Percentiles rank a stretch among this genome's conserved stretches.
Conservation (phyloP, 768 basidiomycete genomes). For the Candolleomyces eurysporus region DNA sequence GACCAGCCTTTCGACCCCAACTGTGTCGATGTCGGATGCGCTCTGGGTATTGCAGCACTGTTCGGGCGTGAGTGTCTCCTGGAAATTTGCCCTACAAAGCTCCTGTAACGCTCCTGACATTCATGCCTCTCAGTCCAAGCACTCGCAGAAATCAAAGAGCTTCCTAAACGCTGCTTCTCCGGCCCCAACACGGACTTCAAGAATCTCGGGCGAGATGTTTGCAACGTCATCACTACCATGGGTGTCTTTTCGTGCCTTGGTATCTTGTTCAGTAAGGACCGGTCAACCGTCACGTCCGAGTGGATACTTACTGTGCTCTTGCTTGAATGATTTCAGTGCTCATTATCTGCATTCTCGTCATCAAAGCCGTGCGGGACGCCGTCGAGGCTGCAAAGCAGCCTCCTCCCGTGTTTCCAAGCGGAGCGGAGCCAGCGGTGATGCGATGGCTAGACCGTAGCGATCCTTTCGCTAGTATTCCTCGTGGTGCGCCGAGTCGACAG, state of each 20-base stretch:
- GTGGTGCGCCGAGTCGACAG: background rate
- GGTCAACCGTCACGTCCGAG: background rate
- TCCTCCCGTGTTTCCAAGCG: constrained; percentile 26
- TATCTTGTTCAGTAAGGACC: constrained; percentile 20
- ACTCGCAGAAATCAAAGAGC: constrained; percentile 22
- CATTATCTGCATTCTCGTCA: constrained; percentile 22
- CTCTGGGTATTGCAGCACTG: constrained; percentile 23
- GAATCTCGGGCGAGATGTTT: constrained; percentile 20
- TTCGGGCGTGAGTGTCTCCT: constrained; percentile 21
- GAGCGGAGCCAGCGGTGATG: constrained; percentile 28
- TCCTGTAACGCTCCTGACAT: background rate
- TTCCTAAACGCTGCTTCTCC: constrained; percentile 24
- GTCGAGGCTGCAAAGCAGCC: constrained; percentile 25
- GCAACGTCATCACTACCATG: constrained; percentile 26
- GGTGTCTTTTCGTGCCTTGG: constrained; percentile 26
- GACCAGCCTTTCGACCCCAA: constrained; percentile 20
- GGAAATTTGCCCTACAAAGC: background rate
- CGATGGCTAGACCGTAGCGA: constrained; percentile 29
- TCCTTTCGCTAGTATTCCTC: constrained; percentile 14
- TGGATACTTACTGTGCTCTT: background rate
- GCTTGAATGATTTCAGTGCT: constrained; percentile 18
- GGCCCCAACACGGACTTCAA: constrained; percentile 21
- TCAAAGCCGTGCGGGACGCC: constrained; percentile 22
- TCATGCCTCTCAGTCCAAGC: constrained; percentile 19
- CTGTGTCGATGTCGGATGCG: constrained; percentile 20